Percentiles rank a stretch among this genome's conserved stretches.
Evolutionary conservation across 345 rosid species (phyloP).

Genomic region (Turnera subulata): DNA sequence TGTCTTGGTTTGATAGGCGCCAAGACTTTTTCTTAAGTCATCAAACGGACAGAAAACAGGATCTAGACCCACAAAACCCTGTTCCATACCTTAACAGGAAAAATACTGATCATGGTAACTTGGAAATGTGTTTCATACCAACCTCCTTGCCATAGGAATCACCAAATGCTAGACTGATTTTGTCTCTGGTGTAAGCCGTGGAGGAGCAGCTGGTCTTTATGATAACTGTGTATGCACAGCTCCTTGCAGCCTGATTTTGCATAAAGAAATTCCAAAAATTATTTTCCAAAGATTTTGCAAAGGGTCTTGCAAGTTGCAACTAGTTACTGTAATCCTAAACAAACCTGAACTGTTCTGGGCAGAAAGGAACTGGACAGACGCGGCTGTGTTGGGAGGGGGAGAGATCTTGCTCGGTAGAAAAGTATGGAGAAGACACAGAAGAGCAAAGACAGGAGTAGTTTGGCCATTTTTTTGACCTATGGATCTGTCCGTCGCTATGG

Average conservation of each 20-base stretch:
- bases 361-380: background rate
- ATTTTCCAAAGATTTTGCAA: too few species aligned
- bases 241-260: slow-evolving; percentile 6
- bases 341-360: slow-evolving; percentile 5
- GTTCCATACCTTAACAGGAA: too few species aligned
- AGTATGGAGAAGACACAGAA: slow-evolving; percentile 4
- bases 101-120: too few species aligned
- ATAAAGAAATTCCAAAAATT: too few species aligned
- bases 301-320: too few species aligned
- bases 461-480: slow-evolving; percentile 1
- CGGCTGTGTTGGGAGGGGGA: background rate
- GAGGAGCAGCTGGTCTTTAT: slow-evolving; percentile 16
- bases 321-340: background rate
- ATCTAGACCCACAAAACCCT: too few species aligned
- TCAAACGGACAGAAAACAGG: too few species aligned
- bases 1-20: too few species aligned
- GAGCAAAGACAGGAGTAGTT: background rate
- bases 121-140: background rate
- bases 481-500: background rate
- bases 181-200: slow-evolving; percentile 13
- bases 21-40: too few species aligned
- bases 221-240: slow-evolving; percentile 7
- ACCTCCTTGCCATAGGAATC: slow-evolving; percentile 11
- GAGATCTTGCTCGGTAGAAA: background rate
- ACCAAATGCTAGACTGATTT: slow-evolving; percentile 9